A percentile compares a stretch with the other conserved stretches of the same genome.
Evolutionary conservation across 139 green algal genomes (phyloP).

Genomic region (Pleodorina starrii): DNA sequence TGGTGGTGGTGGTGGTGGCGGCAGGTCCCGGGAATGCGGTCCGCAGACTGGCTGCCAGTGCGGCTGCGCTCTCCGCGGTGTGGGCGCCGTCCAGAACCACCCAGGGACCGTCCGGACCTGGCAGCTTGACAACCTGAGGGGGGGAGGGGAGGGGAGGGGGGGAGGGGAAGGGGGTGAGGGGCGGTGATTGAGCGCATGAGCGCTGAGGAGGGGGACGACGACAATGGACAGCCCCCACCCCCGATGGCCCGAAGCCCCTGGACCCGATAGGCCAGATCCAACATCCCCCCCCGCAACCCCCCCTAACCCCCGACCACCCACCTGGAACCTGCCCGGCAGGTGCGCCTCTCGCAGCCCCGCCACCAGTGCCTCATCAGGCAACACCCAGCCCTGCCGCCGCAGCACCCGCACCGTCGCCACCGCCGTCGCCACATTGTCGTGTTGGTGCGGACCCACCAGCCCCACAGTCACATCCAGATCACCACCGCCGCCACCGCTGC

Average conservation of each 20-base stretch:
- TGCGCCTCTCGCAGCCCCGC: slow-evolving; percentile 61
- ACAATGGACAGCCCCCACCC: no score
- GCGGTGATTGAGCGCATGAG: no score
- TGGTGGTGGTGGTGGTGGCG: not conserved
- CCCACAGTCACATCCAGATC: slow-evolving; percentile 46
- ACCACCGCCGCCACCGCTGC: not conserved
- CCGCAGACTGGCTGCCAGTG: slow-evolving; percentile 68
- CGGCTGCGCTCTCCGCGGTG: slow-evolving; percentile 76
- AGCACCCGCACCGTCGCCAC: slow-evolving; percentile 68
- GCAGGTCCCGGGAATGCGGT: slow-evolving; percentile 60
- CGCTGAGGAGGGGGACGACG: no score
- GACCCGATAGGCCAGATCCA: no score
- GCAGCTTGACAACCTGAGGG: slow-evolving; percentile 38
- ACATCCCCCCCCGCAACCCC: no score
- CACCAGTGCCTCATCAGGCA: slow-evolving; percentile 52
- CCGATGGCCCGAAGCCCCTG: no score
- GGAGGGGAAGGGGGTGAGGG: no score
- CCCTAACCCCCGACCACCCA: no score
- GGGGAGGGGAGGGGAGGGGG: no score
- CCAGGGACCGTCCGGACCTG: slow-evolving; percentile 29
- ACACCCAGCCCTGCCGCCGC: slow-evolving; percentile 48
- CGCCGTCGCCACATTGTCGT: slow-evolving; percentile 78
- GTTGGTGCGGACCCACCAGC: slow-evolving; percentile 80
- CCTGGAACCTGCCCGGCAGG: slow-evolving; percentile 83
- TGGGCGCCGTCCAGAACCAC: slow-evolving; percentile 89